Percentiles rank a stretch among this genome's conserved stretches.
Evolutionary conservation across 805 yeast species (phyloP).

Genomic region (Ogataea degrootiae): DNA sequence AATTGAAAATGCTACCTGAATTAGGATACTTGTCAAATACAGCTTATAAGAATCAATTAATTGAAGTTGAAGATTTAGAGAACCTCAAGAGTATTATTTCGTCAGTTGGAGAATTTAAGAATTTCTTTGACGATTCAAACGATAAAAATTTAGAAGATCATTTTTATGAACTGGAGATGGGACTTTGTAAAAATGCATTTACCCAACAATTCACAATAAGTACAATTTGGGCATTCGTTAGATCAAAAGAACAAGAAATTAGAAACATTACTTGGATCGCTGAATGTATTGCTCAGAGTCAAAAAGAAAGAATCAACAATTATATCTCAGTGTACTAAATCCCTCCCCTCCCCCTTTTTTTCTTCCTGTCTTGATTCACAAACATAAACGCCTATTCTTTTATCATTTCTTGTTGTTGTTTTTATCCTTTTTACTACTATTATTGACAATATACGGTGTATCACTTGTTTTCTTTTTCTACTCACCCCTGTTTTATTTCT

Average conservation of each 20-base stretch:
- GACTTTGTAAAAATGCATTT: constrained; percentile 84
- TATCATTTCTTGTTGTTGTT: neutral
- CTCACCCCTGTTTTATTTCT: neutral
- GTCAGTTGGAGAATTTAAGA: constrained; percentile 61
- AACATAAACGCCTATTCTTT: neutral
- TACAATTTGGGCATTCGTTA: constrained; percentile 95
- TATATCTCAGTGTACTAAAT: constrained; percentile 78
- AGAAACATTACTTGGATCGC: constrained; percentile 99
- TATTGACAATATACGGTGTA: too few species aligned
- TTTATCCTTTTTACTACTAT: too few species aligned
- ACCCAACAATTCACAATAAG: constrained; percentile 93
- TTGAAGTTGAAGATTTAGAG: constrained; percentile 81
- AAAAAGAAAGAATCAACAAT: constrained; percentile 86
- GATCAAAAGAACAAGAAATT: constrained; percentile 93
- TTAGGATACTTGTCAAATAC: constrained; percentile 77
- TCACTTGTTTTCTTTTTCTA: neutral
- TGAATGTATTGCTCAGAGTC: constrained; percentile 98
- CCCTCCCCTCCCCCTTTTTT: neutral
- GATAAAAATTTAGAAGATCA: constrained; percentile 83
- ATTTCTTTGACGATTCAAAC: constrained; percentile 44
- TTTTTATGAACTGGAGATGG: constrained; percentile 90
- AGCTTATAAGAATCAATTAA: constrained; percentile 56
- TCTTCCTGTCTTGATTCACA: neutral
- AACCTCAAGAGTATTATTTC: constrained; percentile 64
- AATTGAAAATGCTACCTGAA: constrained; percentile 67